Evolutionary conservation across 2,329 filamentous ascomycete species (phyloP), one percentile per base, ranked within the genome.

Genomic region (Mariannaea elegans): DNA sequence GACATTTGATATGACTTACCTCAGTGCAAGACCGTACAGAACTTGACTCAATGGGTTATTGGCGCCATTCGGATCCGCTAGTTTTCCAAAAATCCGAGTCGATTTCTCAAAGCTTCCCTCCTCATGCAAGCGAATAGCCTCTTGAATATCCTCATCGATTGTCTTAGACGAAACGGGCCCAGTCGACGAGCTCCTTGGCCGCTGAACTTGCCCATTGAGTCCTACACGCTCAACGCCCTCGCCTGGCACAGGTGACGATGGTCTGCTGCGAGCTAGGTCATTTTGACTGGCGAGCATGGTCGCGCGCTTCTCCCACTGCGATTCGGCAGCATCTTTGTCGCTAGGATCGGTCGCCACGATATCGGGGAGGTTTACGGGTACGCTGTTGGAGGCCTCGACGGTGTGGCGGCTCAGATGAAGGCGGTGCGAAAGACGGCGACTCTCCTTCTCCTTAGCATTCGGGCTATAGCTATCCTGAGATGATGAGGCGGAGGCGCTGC

Each of bases 11-110:
- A 48, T 55, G 24, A 82, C 86, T 78, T 77, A 94, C 90, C 93
- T 86, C 66, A 97, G 78, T 51, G 94, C 94, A 58, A 99, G 90
- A 3, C 95, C 95, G 74, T 97, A 99, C 52, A 99, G 84, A 32
- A 99, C 95, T 79, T 99, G 94, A 71, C 93, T 95, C 65, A 99
- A 83, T 38, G 95, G 92, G 77, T 98, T 97, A 74, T 97, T 97
- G 48, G 90, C 87, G 21, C 92, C 93, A 53, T 88, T 83, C 0
- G 92, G 92, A 74, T 97, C 90, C 52, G 95, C 95, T 67, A 99
- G 82, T 61, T 84, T 82, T 24, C 88, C 91, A 78, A 99, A 99
- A 77, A 98, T 87, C 51, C 82, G 81, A n/a, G 95, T 97, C 52
- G 93, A 95, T 71, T 83, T 79, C 70, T 88, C 86, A 56, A 97